Evolutionary conservation across 495 filamentous ascomycete species (phyloP).

Genomic region (Daldinia decipiens): DNA sequence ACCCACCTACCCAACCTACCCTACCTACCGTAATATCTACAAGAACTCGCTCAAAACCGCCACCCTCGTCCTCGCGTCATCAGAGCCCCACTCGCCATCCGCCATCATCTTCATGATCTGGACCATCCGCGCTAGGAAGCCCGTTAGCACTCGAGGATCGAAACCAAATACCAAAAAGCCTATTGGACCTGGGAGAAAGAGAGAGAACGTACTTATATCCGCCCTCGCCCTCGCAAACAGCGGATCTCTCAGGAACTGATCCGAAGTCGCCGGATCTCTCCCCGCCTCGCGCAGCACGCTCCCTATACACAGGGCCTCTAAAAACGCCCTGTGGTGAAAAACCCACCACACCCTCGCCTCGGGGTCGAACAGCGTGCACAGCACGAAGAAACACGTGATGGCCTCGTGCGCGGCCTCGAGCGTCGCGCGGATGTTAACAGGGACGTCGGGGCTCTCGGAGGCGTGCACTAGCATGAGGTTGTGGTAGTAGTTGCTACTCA

Average conservation of each 20-base stretch:
- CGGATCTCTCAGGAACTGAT: constrained; percentile 58
- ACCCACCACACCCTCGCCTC: constrained; percentile 82
- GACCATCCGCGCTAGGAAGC: constrained; percentile 62
- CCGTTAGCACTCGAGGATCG: constrained; percentile 16
- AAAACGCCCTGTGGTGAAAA: constrained; percentile 76
- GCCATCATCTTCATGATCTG: constrained; percentile 66
- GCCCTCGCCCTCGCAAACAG: constrained; percentile 63
- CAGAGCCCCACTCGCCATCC: constrained; percentile 60
- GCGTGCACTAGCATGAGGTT: constrained; percentile 76
- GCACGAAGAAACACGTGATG: constrained; percentile 70
- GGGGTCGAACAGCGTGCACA: constrained; percentile 68
- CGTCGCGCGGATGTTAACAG: constrained; percentile 71
- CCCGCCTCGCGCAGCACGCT: constrained; percentile 56
- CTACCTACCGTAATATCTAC: constrained; percentile 39
- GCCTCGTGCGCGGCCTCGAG: constrained; percentile 75
- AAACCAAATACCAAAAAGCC: neutral
- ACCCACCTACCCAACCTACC: neutral
- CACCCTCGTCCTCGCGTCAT: constrained; percentile 66
- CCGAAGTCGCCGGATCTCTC: constrained; percentile 47
- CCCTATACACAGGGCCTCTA: constrained; percentile 69
- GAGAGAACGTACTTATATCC: constrained; percentile 62
- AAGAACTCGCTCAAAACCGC: constrained; percentile 66
- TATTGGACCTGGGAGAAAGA: neutral
- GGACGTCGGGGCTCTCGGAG: constrained; percentile 66
- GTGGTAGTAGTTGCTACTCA: constrained; percentile 77